Base-by-base conservation (phyloP, 1,284 basidiomycete genomes). In the Moesziomyces parantarcticus region DNA sequence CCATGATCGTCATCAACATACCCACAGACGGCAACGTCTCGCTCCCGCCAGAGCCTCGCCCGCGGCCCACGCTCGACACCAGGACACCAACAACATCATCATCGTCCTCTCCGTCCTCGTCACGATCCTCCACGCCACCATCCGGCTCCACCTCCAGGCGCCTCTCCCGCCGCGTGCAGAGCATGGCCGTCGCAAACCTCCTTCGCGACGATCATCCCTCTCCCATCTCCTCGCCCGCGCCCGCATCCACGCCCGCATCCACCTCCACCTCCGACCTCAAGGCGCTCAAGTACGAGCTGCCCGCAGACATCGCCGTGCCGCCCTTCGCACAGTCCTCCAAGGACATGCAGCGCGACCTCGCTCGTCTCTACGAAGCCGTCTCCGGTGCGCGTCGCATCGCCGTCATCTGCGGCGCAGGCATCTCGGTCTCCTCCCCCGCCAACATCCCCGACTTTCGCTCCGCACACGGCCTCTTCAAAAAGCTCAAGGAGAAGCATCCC, bases 391-490 rank as follows among this genome's bases (percentile, higher is more conserved):
- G 89, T 80, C 88, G 92, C 48, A 89, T 96, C 76, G 91, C 93
- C 25, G 90, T 95, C 69, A 88, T 96, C 45, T 93, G 91, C 81
- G 93, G 93, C 65, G 94, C 94, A 52, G 94, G 94, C 32, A 92
- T 97, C 67, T 94, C 92, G 50, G 93, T 83, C 44, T 82, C 82
- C 11, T 66, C 94, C 3, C 88, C 90, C 41, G 92, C 92, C 54
- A 91, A 92, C 47, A 97, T 97, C 47, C 94, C 94, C 32, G 94
- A 97, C 85, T 97, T 97, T 84, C 87, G 94, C 72, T 94, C 92
- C 2, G 85, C 91, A 5, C 88, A 89, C 44, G 94, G 94, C 21
- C 86, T 97, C 25, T 96, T 96, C 84, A 89, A 90, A 75, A 88
- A 88, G 47, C 84, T 87, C 55, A 93, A 92, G 84, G 88, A 89